These are phyloP conservation scores for Pogostemon cablin DNA, from an alignment of 257 asterid species.

Conservation along the genomic window DNA sequence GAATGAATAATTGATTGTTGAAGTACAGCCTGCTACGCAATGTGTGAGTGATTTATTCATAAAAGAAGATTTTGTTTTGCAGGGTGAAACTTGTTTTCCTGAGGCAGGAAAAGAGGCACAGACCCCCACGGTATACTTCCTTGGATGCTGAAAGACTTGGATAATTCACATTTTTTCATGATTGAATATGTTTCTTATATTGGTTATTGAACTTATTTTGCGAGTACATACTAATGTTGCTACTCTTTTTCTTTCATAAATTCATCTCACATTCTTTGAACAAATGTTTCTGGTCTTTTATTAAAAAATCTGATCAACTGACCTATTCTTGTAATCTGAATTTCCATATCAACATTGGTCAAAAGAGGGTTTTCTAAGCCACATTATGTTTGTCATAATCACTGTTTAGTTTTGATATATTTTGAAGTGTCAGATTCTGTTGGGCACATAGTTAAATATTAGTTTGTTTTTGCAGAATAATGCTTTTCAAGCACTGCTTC, in stretches of 20 bases:
- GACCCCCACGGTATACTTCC: constrained; percentile 63
- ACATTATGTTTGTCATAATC: constrained; percentile 15
- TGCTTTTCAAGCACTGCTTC: constrained; percentile 78
- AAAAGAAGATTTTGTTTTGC: constrained; percentile 38
- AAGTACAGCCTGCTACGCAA: constrained; percentile 22
- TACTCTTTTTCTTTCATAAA: no score
- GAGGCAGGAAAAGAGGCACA: constrained; percentile 70
- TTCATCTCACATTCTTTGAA: not conserved
- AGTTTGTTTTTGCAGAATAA: constrained; percentile 54
- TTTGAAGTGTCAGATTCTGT: constrained; percentile 23
- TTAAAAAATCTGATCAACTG: constrained; percentile 8
- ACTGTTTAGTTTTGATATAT: constrained; percentile 4
- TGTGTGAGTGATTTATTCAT: constrained; percentile 32
- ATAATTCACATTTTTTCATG: constrained; percentile 6
- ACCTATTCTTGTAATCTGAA: constrained; percentile 11
- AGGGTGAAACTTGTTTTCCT: constrained; percentile 85
- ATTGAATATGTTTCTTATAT: constrained; percentile 8
- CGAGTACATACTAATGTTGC: constrained; percentile 16
- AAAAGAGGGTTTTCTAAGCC: constrained; percentile 22
- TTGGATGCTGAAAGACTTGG: constrained; percentile 25
- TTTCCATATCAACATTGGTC: constrained; percentile 18
- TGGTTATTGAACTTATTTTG: constrained; percentile 22
- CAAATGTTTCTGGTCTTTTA: not conserved
- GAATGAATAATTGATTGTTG: constrained; percentile 18
- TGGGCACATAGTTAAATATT: constrained; percentile 22